Percentiles rank a stretch among this genome's conserved stretches.
Conservation (phyloP, 345 rosid genomes). For the Corchorus olitorius region DNA sequence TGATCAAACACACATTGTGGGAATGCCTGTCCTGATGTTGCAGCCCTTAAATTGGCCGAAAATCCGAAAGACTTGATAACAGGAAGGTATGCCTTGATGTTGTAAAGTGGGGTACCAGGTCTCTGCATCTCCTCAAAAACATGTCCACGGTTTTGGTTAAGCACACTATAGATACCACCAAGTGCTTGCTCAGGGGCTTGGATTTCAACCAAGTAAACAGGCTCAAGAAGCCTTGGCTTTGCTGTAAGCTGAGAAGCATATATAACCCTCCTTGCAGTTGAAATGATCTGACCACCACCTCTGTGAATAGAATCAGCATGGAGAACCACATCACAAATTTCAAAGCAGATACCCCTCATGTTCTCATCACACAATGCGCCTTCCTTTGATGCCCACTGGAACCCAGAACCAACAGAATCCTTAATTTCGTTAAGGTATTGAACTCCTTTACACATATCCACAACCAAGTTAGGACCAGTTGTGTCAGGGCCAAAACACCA, state of each 20-base stretch:
- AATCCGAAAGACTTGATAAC: constrained; percentile 67
- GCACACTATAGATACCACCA: constrained; percentile 38
- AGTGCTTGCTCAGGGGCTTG: constrained; percentile 62
- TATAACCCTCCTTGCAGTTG: constrained; percentile 48
- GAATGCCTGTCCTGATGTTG: constrained; percentile 69
- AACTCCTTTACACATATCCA: constrained; percentile 59
- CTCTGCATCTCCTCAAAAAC: constrained; percentile 71
- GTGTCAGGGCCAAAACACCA: constrained; percentile 68
- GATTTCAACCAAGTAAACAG: constrained; percentile 54
- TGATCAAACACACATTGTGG: constrained; percentile 72
- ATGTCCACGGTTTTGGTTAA: constrained; percentile 28
- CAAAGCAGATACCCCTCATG: constrained; percentile 46
- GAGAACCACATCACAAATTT: too few species aligned
- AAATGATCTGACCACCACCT: constrained; percentile 60
- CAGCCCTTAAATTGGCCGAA: constrained; percentile 48
- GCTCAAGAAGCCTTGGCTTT: constrained; percentile 56
- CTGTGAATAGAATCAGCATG: constrained; percentile 54
- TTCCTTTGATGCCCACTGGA: constrained; percentile 51
- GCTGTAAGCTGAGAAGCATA: constrained; percentile 38
- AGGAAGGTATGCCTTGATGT: constrained; percentile 75
- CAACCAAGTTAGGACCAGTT: constrained; percentile 58
- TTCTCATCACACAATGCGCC: constrained; percentile 55
- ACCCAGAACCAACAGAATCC: constrained; percentile 39
- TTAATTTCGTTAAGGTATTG: constrained; percentile 61
- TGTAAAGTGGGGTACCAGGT: constrained; percentile 69